phyloP scores from a whole-genome alignment of 768 basidiomycete species.

The Obba rivulosa region DNA sequence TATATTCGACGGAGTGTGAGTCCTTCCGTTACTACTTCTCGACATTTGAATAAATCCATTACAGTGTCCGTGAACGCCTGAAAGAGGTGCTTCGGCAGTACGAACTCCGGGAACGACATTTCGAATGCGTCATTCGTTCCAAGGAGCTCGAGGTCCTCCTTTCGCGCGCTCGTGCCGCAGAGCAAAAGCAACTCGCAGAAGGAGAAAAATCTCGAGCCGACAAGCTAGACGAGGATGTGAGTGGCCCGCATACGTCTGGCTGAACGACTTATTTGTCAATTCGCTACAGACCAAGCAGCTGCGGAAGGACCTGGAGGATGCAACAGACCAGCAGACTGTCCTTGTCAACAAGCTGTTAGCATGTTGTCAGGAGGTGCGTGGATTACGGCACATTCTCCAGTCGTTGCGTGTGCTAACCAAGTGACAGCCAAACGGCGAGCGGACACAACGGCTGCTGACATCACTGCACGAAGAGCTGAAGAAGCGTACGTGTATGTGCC shows the following conservation, averaged over 20 bases:
- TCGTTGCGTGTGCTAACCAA: no score
- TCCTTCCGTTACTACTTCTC: constrained; percentile 9
- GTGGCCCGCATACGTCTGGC: constrained; percentile 12
- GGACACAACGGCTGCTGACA: constrained; percentile 74
- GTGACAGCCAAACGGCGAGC: constrained; percentile 71
- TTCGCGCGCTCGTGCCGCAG: constrained; percentile 81
- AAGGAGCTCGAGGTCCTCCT: constrained; percentile 87
- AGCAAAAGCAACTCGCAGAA: constrained; percentile 79
- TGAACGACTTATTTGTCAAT: neutral
- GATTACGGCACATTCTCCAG: constrained; percentile 1
- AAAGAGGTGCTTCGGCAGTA: constrained; percentile 86
- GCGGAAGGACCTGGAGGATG: constrained; percentile 74
- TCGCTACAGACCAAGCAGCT: constrained; percentile 54
- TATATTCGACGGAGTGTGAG: constrained; percentile 83
- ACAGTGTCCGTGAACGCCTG: constrained; percentile 77
- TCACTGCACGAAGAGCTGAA: constrained; percentile 82
- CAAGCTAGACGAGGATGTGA: constrained; percentile 71
- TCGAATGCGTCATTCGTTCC: constrained; percentile 87
- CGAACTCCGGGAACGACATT: constrained; percentile 86
- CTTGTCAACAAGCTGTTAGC: constrained; percentile 80
- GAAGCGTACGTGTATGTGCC: constrained; percentile 36
- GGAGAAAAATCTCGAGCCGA: constrained; percentile 65
- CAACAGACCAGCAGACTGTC: constrained; percentile 70
- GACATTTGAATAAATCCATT: neutral
- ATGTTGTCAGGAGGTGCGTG: constrained; percentile 81